Evolutionary conservation across 1,284 basidiomycete genomes (phyloP).

Genomic region (Acaromyces ingoldii): DNA sequence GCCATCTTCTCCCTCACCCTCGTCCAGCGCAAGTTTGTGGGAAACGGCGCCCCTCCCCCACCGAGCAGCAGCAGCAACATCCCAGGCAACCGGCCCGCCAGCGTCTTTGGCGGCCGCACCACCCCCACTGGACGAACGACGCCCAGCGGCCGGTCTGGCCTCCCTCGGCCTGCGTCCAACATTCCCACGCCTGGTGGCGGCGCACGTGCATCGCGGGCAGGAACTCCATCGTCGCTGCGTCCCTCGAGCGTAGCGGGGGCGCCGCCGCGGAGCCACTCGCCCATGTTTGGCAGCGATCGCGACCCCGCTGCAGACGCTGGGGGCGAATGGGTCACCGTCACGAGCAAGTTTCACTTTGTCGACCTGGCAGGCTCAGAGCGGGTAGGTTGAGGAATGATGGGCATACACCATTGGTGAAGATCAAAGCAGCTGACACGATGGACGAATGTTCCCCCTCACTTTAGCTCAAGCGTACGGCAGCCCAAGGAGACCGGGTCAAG

Average conservation of each 20-base stretch:
- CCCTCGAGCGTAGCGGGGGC: slow-evolving; percentile 19
- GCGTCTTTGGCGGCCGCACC: slow-evolving; percentile 9
- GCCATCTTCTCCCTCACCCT: slow-evolving; percentile 96
- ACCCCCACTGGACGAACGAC: slow-evolving; percentile 15
- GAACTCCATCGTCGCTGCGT: slow-evolving; percentile 13
- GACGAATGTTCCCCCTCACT: too few relatives aligned
- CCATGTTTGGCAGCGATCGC: not conserved
- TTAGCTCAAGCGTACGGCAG: slow-evolving; percentile 55
- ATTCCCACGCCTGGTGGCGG: slow-evolving; percentile 7
- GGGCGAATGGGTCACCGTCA: slow-evolving; percentile 63
- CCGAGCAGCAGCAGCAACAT: slow-evolving; percentile 7
- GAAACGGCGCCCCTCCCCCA: slow-evolving; percentile 25
- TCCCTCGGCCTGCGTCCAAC: slow-evolving; percentile 15
- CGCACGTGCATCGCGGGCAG: not conserved
- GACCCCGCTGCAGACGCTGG: slow-evolving; percentile 9
- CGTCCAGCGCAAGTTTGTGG: slow-evolving; percentile 56
- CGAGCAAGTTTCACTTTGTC: slow-evolving; percentile 97
- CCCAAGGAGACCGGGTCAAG: slow-evolving; percentile 85
- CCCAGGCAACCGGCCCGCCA: not conserved
- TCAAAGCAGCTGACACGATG: not conserved
- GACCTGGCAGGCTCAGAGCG: slow-evolving; percentile 95
- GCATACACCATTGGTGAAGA: too few relatives aligned
- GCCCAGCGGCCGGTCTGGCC: slow-evolving; percentile 13
- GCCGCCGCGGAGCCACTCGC: not conserved
- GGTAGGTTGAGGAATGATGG: too few relatives aligned